These are phyloP conservation scores for Kwoniella dejecticola DNA, from an alignment of 768 basidiomycete species.

Conservation along the genomic window DNA sequence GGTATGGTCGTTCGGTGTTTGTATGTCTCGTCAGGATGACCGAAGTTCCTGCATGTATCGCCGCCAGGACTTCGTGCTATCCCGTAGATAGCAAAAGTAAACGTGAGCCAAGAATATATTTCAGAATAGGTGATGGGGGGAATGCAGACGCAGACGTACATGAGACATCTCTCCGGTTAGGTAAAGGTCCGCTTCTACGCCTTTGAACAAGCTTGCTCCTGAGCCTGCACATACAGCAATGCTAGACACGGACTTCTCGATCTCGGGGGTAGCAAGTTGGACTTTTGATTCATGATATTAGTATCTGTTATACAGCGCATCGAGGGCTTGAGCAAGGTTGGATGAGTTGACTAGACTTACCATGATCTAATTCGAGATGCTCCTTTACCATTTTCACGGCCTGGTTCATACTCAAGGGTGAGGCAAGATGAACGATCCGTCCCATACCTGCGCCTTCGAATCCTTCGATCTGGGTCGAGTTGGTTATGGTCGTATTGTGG, in stretches of 20 bases:
- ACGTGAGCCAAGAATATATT: background rate
- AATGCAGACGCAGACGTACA: no score
- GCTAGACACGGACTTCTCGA: constrained; percentile 56
- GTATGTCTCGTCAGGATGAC: constrained; percentile 88
- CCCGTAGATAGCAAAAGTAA: background rate
- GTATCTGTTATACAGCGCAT: background rate
- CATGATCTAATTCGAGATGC: constrained; percentile 64
- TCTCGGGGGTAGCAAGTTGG: constrained; percentile 42
- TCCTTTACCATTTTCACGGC: constrained; percentile 71
- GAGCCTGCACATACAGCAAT: constrained; percentile 91
- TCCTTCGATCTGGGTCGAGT: constrained; percentile 22
- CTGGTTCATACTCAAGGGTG: constrained; percentile 64
- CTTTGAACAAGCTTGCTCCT: constrained; percentile 71
- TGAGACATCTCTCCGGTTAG: constrained; percentile 93
- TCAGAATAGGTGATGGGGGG: background rate
- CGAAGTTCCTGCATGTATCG: constrained; percentile 72
- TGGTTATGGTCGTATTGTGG: constrained; percentile 27
- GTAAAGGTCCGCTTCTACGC: constrained; percentile 77
- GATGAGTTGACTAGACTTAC: constrained; percentile 58
- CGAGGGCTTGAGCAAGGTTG: background rate
- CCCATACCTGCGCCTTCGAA: constrained; percentile 63
- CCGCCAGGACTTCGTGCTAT: constrained; percentile 83
- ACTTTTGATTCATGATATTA: constrained; percentile 22
- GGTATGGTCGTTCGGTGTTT: constrained; percentile 92
- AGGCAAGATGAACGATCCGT: constrained; percentile 66